A percentile compares a stretch with the other conserved stretches of the same genome.
Conservation (phyloP, 306 rosid species). For the Pueraria montana region DNA sequence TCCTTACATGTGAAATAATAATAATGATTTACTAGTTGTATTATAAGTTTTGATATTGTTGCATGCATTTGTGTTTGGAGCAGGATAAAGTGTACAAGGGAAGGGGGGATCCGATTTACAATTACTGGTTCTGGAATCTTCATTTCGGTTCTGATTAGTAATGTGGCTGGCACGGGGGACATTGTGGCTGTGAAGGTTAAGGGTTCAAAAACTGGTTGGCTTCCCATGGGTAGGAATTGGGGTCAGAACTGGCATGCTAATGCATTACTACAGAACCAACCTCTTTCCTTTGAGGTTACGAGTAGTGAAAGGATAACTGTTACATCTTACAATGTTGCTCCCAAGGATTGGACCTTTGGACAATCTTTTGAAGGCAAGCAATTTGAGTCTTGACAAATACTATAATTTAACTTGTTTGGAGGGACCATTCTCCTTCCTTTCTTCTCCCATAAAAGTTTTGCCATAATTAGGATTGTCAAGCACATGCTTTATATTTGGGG, state of each 20-base stretch:
- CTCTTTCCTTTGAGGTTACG: slow-evolving; percentile 89
- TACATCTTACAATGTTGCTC: slow-evolving; percentile 84
- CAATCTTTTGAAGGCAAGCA: slow-evolving; percentile 94
- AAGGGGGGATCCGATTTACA: slow-evolving; percentile 77
- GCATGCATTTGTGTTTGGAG: slow-evolving; percentile 31
- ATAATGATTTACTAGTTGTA: too few species aligned
- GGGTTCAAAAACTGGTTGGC: slow-evolving; percentile 97
- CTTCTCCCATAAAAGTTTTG: background rate
- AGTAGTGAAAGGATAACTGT: slow-evolving; percentile 71
- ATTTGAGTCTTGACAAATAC: slow-evolving; percentile 55
- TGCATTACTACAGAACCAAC: slow-evolving; percentile 82
- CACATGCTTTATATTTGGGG: background rate
- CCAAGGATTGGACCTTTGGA: slow-evolving; percentile 84
- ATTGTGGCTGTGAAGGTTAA: slow-evolving; percentile 76
- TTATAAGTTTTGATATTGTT: too few species aligned
- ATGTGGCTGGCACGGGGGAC: slow-evolving; percentile 87
- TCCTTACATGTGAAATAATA: too few species aligned
- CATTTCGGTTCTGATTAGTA: slow-evolving; percentile 77
- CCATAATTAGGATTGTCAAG: background rate
- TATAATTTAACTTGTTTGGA: background rate
- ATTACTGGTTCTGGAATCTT: slow-evolving; percentile 78
- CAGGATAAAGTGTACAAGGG: slow-evolving; percentile 87
- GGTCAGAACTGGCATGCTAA: slow-evolving; percentile 96
- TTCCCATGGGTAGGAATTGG: slow-evolving; percentile 96
- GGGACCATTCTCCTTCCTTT: slow-evolving; percentile 6